Conservation (phyloP, 805 yeast species). For the Candida oleophila region DNA sequence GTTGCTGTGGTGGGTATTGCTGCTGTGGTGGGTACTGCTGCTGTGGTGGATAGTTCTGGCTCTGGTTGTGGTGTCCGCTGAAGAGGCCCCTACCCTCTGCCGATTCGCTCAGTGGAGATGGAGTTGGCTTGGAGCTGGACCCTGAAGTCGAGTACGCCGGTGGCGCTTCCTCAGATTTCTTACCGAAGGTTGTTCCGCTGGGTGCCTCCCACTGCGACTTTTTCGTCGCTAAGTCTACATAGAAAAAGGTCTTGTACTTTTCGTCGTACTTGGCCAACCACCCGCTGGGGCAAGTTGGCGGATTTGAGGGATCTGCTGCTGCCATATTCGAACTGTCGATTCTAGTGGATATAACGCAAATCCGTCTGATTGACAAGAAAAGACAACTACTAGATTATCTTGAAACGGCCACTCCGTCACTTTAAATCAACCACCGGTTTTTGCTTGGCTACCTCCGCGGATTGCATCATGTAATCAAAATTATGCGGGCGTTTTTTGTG, state of each 20-base stretch:
- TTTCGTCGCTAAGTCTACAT: constrained; percentile 69
- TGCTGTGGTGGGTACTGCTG: constrained; percentile 9
- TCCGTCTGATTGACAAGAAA: too few relatives aligned
- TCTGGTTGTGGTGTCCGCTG: constrained; percentile 14
- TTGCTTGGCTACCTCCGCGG: background rate
- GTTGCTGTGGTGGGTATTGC: constrained; percentile 11
- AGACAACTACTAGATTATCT: too few relatives aligned
- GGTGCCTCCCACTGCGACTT: constrained; percentile 94
- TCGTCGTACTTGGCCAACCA: constrained; percentile 77
- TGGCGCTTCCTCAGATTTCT: constrained; percentile 30
- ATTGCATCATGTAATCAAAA: background rate
- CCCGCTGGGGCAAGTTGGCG: constrained; percentile 61
- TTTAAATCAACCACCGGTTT: too few relatives aligned
- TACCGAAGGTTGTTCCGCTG: constrained; percentile 37
- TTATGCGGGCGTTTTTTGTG: background rate
- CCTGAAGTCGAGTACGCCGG: constrained; percentile 34
- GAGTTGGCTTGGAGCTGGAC: constrained; percentile 3
- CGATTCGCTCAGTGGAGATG: constrained; percentile 8
- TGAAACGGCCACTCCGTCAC: too few relatives aligned
- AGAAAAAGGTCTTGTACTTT: constrained; percentile 72
- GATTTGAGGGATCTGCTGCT: constrained; percentile 25
- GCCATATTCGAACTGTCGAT: background rate
- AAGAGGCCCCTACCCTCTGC: constrained; percentile 3
- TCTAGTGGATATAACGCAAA: too few relatives aligned
- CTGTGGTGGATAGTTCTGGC: constrained; percentile 11